Percentiles rank a stretch among this genome's conserved stretches.
Conservation (phyloP, 148 eudicot genomes). For the Oxyria digyna region DNA sequence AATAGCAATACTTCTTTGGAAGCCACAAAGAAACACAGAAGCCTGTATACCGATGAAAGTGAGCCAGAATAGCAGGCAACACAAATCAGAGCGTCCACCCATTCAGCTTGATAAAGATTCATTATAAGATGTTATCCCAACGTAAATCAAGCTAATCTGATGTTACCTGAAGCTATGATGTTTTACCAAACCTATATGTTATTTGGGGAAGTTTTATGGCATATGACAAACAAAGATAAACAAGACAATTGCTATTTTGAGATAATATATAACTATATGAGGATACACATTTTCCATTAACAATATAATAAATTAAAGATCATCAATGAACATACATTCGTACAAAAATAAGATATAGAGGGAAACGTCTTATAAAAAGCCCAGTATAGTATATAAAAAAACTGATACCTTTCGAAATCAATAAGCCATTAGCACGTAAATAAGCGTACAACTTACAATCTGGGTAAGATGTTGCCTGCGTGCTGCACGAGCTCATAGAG, state of each 20-base stretch:
- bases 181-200: background rate
- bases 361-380: background rate
- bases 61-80: background rate
- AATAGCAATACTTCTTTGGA: background rate
- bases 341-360: background rate
- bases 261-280: too few relatives aligned
- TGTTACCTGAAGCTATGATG: background rate
- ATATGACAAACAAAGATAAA: too few relatives aligned
- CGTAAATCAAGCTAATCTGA: background rate
- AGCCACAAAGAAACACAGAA: background rate
- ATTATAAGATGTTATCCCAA: background rate
- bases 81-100: background rate
- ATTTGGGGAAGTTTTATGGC: background rate
- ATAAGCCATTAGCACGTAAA: background rate
- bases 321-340: too few relatives aligned
- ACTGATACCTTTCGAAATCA: background rate
- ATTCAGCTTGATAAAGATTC: background rate
- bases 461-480: conserved; percentile 92
- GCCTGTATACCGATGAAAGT: background rate
- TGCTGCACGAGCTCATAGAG: conserved; percentile 97
- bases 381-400: background rate
- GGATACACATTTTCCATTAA: too few relatives aligned
- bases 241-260: background rate
- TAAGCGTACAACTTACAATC: conserved; percentile 48
- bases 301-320: too few relatives aligned